Base-by-base conservation (phyloP, 2,329 filamentous ascomycete species). In the Calonectria ilicicola region DNA sequence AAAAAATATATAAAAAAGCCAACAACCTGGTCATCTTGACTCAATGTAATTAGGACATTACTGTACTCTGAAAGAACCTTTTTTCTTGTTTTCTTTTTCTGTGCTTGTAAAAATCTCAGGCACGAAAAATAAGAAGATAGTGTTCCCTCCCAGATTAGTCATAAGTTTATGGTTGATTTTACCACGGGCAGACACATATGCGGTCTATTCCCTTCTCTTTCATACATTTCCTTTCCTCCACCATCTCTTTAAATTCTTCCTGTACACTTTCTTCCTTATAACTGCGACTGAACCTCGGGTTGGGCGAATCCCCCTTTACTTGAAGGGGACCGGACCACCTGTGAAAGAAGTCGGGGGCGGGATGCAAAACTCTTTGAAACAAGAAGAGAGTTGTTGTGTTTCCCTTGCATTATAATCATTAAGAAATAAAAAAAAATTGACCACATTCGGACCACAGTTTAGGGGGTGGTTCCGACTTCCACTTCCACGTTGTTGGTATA, bases 11-110 rank as follows among this genome's bases (percentile, higher is more conserved):
- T 35, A 49, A 66, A 21, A 44, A 23, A 49, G 51, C 32, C 32
- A 23, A 40, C 70, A 70, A 73, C 26, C 51, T 63, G 29, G 62
- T 17, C 44, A 15, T 40, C 21, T 21, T 60, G 62, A 26, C 5
- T 40, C 65, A 74, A 49, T 69, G 64, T 67, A 58, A 71, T 69
- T 14, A 77, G 77, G 77, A 76, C 75, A 79, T 79, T 79, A 77
- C 64, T 69, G 63, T 72, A 65, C 62, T 51, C 21, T n/a, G 14
- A 60, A 60, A 60, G 32, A 60, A 60, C 35, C n/a, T 12, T 40
- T 58, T 21, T 58, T 40, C 15, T 21, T 12, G 32, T 17, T 56
- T 38, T 23, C 10, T 58, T 58, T 8, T 58, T 32, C 17, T 21
- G 10, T 35, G 32, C n/a, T 35, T 14, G 29, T 1, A 17, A 38